A percentile compares a stretch with the other conserved stretches of the same genome.
Conservation (phyloP, 2,329 filamentous ascomycete species). For the Trichoderma atroviride region DNA sequence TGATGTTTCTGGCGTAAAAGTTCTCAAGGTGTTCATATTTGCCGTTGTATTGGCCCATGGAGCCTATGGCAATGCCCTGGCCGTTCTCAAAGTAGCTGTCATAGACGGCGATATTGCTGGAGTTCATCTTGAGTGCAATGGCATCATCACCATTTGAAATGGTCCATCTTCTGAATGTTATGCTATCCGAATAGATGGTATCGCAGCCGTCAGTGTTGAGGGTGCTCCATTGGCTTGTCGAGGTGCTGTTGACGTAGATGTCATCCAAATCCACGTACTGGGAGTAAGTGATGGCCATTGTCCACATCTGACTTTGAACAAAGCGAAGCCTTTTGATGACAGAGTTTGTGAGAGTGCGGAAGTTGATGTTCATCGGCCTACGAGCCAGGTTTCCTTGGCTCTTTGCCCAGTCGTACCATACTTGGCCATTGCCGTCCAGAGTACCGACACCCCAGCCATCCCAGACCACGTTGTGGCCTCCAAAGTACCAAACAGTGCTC, state of each 20-base stretch:
- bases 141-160: slow-evolving; percentile 57
- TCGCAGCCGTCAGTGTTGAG: slow-evolving; percentile 51
- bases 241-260: slow-evolving; percentile 57
- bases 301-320: slow-evolving; percentile 64
- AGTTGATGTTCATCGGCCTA: slow-evolving; percentile 56
- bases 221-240: slow-evolving; percentile 37
- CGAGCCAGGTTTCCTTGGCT: slow-evolving; percentile 49
- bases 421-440: slow-evolving; percentile 61
- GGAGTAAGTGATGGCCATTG: slow-evolving; percentile 56
- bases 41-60: slow-evolving; percentile 57
- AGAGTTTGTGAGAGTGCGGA: slow-evolving; percentile 49
- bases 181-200: slow-evolving; percentile 55
- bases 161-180: slow-evolving; percentile 53
- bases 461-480: slow-evolving; percentile 54
- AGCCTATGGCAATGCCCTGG: slow-evolving; percentile 58
- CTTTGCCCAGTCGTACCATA: slow-evolving; percentile 58
- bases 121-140: slow-evolving; percentile 59
- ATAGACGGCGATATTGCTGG: slow-evolving; percentile 55
- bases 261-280: slow-evolving; percentile 50
- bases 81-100: slow-evolving; percentile 54
- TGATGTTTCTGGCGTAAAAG: slow-evolving; percentile 52
- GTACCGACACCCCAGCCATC: slow-evolving; percentile 55
- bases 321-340: slow-evolving; percentile 53
- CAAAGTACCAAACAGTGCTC: slow-evolving; percentile 56
- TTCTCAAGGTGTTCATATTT: slow-evolving; percentile 53